Conservation (phyloP, 129 eudicot genomes). For the Flaveria robusta region DNA sequence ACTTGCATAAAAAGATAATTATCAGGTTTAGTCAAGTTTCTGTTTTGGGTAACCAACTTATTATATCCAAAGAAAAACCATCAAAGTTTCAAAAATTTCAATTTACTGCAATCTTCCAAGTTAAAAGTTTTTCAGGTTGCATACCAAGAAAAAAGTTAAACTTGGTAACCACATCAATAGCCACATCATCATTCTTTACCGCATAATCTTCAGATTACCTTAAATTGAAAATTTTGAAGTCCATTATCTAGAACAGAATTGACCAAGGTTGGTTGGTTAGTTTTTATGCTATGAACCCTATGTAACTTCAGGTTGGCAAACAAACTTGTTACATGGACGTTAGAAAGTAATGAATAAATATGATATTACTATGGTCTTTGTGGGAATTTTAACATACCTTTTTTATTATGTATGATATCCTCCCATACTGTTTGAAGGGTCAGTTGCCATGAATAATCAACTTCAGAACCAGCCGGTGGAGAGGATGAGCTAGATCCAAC, state of each 20-base stretch:
- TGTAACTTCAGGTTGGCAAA: not conserved
- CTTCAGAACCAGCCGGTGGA: conserved; percentile 57
- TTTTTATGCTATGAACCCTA: too few relatives aligned
- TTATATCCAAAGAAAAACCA: not conserved
- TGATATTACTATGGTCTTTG: not conserved
- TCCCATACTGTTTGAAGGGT: conserved; percentile 85
- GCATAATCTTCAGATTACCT: not conserved
- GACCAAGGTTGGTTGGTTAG: not conserved
- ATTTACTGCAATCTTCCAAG: not conserved
- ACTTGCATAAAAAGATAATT: not conserved
- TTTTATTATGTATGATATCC: conserved; percentile 43
- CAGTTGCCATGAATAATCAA: conserved; percentile 81
- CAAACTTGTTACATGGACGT: not conserved
- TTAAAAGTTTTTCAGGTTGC: not conserved
- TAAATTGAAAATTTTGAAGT: not conserved
- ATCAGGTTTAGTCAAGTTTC: not conserved
- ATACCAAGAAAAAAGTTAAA: not conserved
- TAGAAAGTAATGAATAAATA: not conserved
- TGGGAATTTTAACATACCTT: conserved; percentile 38
- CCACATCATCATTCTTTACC: not conserved
- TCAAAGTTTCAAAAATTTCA: not conserved
- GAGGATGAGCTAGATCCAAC: conserved; percentile 54
- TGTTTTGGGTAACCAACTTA: not conserved
- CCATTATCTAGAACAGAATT: not conserved
- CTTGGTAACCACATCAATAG: not conserved